phyloP scores from a whole-genome alignment of 495 filamentous ascomycete genomes.

The Lasiosphaeriaceae sp. region DNA sequence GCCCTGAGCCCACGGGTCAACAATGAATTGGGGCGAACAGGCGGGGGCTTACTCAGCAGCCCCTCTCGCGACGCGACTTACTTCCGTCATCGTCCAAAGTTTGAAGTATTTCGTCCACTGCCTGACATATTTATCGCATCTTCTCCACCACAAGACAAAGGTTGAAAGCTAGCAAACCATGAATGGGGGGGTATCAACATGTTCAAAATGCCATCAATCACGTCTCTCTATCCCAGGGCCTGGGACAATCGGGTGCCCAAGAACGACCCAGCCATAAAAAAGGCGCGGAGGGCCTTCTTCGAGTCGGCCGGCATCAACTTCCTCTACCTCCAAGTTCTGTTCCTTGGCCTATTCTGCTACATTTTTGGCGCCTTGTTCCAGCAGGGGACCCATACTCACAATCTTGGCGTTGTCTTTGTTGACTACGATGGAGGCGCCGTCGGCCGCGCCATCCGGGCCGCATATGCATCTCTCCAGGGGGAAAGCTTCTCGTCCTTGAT shows the following conservation, averaged over 20 bases:
- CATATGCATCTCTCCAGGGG: conserved; percentile 38
- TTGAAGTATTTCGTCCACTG: too few relatives aligned
- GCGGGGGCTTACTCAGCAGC: too few relatives aligned
- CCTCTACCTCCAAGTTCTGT: conserved; percentile 33
- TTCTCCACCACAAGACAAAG: too few relatives aligned
- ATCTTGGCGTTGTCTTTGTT: conserved; percentile 44
- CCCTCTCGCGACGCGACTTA: too few relatives aligned
- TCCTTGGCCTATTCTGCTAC: conserved; percentile 44
- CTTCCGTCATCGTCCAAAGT: too few relatives aligned
- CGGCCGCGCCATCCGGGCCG: conserved; percentile 36
- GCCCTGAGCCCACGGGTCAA: too few relatives aligned
- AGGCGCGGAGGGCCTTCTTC: conserved; percentile 1
- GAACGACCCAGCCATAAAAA: conserved; percentile 4
- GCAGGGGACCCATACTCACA: conserved; percentile 34
- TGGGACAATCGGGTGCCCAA: background rate
- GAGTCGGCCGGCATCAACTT: conserved; percentile 23
- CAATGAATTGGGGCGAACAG: too few relatives aligned
- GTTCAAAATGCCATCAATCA: background rate
- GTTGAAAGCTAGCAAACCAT: too few relatives aligned
- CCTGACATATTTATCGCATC: too few relatives aligned
- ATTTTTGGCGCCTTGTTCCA: conserved; percentile 46
- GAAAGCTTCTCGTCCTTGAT: conserved; percentile 38
- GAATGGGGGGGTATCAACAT: background rate
- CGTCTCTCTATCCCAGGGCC: conserved; percentile 8
- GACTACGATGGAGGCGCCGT: conserved; percentile 51